phyloP scores from a whole-genome alignment of 179 eudicot species.

The Beta corolliflora region DNA sequence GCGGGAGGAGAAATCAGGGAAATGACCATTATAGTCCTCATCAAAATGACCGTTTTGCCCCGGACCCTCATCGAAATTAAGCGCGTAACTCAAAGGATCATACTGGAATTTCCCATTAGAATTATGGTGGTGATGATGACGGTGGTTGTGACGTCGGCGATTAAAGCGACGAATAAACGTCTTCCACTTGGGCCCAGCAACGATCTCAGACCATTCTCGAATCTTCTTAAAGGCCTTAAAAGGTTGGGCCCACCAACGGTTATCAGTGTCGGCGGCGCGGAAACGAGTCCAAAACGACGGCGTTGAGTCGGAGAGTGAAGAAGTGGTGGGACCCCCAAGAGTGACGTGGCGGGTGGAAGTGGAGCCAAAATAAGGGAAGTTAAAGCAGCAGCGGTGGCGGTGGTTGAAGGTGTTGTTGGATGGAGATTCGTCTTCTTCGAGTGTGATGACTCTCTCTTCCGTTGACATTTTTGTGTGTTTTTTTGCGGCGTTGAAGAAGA shows the following conservation, averaged over 20 bases:
- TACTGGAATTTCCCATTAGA: constrained; percentile 31
- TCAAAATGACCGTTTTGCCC: constrained; percentile 36
- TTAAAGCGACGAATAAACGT: constrained; percentile 37
- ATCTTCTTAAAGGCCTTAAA: constrained; percentile 26
- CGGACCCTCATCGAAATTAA: constrained; percentile 39
- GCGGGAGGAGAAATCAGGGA: constrained; percentile 34
- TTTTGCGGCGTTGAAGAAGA: neutral
- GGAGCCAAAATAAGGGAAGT: constrained; percentile 29
- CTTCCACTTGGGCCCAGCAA: constrained; percentile 43
- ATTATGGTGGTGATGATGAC: constrained; percentile 1
- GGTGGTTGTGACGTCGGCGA: constrained; percentile 14
- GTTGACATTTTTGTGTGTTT: neutral
- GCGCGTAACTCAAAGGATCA: constrained; percentile 44
- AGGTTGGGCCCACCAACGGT: constrained; percentile 32
- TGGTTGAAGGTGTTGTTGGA: constrained; percentile 17
- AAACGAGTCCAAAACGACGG: constrained; percentile 29
- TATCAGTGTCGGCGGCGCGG: constrained; percentile 15
- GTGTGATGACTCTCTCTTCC: constrained; percentile 19
- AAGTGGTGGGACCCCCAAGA: constrained; percentile 16
- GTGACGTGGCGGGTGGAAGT: constrained; percentile 12
- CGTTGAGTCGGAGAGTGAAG: neutral
- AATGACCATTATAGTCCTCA: constrained; percentile 12
- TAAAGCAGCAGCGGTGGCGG: constrained; percentile 36
- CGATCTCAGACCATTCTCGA: constrained; percentile 42
- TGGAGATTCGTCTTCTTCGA: constrained; percentile 17